These are phyloP conservation scores for Biscogniauxia sp. DNA, from an alignment of 2,329 filamentous ascomycete species.

Conservation along the genomic window DNA sequence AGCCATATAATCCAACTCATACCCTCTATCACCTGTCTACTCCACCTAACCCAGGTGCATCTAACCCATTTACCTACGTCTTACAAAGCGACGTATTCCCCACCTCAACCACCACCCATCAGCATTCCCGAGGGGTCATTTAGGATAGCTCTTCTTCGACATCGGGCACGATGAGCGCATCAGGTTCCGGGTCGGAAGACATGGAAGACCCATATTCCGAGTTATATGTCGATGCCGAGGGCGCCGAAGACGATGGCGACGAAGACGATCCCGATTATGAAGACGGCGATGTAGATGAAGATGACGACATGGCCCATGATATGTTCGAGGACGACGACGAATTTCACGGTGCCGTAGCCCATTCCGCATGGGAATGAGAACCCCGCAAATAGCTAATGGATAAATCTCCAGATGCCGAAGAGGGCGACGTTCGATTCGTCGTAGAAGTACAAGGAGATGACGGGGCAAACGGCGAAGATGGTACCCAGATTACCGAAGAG, in stretches of 20 bases:
- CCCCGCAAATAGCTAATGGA: constrained; percentile 11
- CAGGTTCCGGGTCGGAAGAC: constrained; percentile 20
- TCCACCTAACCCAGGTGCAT: too few species aligned
- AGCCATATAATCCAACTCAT: neutral
- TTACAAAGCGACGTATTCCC: neutral
- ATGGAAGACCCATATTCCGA: constrained; percentile 18
- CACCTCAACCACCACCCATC: neutral
- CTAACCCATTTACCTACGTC: too few species aligned
- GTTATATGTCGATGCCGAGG: constrained; percentile 26
- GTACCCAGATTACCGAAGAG: constrained; percentile 14
- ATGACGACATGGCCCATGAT: constrained; percentile 24
- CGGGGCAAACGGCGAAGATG: constrained; percentile 25
- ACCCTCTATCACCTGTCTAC: neutral
- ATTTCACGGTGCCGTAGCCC: constrained; percentile 27
- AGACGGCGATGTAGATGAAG: constrained; percentile 25
- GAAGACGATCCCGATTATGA: constrained; percentile 25
- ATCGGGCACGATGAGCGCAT: constrained; percentile 19
- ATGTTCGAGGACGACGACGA: constrained; percentile 29
- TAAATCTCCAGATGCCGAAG: constrained; percentile 25
- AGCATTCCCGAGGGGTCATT: neutral
- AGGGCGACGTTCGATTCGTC: constrained; percentile 27
- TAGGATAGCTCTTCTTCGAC: neutral
- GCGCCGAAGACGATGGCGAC: constrained; percentile 18
- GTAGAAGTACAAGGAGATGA: constrained; percentile 33
- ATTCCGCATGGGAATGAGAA: neutral